A percentile compares a stretch with the other conserved stretches of the same genome.
These are phyloP conservation scores for Gossypium aridum DNA, from an alignment of 441 rosid genomes.

Conservation along the genomic window DNA sequence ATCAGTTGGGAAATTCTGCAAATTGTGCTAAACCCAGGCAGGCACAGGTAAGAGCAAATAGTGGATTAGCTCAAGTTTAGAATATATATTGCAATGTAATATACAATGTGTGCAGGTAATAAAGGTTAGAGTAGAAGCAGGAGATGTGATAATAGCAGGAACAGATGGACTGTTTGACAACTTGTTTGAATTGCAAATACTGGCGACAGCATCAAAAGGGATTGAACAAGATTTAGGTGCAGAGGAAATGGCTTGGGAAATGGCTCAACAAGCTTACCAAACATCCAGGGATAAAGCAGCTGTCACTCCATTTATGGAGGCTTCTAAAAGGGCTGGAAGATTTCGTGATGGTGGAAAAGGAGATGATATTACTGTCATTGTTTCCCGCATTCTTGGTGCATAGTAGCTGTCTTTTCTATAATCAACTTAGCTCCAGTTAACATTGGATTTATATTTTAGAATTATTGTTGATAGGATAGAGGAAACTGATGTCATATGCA, in stretches of 20 bases:
- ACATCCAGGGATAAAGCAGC: slow-evolving; percentile 21
- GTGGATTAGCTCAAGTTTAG: not conserved
- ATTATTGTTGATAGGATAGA: not conserved
- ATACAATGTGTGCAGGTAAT: slow-evolving; percentile 10
- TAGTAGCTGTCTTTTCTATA: not conserved
- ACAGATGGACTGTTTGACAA: slow-evolving; percentile 32
- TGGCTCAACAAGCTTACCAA: slow-evolving; percentile 27
- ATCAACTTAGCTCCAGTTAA: not conserved
- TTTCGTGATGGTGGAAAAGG: slow-evolving; percentile 26
- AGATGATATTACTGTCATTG: slow-evolving; percentile 32
- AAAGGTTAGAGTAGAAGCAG: slow-evolving; percentile 20
- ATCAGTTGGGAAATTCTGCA: slow-evolving; percentile 18
- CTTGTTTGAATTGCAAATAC: slow-evolving; percentile 23
- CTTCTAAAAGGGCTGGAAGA: slow-evolving; percentile 17
- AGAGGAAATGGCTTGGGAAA: slow-evolving; percentile 23
- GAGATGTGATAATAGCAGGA: slow-evolving; percentile 31
- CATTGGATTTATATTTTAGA: not conserved
- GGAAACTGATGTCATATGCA: not conserved
- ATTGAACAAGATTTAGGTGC: slow-evolving; percentile 23
- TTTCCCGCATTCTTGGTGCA: slow-evolving; percentile 15
- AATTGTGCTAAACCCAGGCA: not conserved
- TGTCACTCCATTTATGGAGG: slow-evolving; percentile 26
- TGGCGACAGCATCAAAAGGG: slow-evolving; percentile 17
- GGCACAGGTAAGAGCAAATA: slow-evolving; percentile 11
- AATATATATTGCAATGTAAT: not conserved